Percentiles rank a stretch among this genome's conserved stretches.
phyloP scores from a whole-genome alignment of 164 flowering plant genomes.

The Berberis thunbergii region DNA sequence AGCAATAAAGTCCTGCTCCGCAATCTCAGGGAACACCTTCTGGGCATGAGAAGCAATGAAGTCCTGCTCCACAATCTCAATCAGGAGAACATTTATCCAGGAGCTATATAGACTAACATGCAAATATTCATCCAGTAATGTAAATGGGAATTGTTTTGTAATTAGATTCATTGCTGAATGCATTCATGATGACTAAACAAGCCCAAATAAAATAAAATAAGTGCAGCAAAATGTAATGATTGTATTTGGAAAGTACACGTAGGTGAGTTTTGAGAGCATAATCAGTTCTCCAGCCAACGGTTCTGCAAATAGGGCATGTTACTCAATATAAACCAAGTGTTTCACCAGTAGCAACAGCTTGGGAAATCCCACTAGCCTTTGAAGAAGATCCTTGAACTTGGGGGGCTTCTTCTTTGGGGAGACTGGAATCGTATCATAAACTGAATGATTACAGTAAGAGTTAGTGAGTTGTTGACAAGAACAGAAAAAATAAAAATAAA shows the following conservation, averaged over 20 bases:
- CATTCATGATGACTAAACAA: too few species aligned
- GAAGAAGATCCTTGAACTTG: constrained; percentile 10
- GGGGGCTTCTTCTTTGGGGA: background rate
- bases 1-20: too few species aligned
- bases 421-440: constrained; percentile 9
- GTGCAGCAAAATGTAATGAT: background rate
- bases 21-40: too few species aligned
- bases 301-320: constrained; percentile 69
- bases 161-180: too few species aligned
- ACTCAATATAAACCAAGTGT: constrained; percentile 30
- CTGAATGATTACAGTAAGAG: background rate
- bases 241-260: constrained; percentile 26
- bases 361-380: background rate
- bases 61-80: too few species aligned
- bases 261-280: constrained; percentile 56
- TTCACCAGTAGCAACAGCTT: background rate
- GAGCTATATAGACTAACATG: too few species aligned
- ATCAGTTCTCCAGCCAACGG: constrained; percentile 27
- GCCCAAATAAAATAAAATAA: background rate
- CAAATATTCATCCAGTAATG: too few species aligned
- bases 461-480: background rate
- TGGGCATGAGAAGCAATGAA: too few species aligned
- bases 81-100: too few species aligned
- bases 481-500: background rate
- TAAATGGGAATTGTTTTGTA: too few species aligned